These are phyloP conservation scores for Chlamydomonas eustigma DNA, from an alignment of 139 green algal species.

Conservation along the genomic window DNA sequence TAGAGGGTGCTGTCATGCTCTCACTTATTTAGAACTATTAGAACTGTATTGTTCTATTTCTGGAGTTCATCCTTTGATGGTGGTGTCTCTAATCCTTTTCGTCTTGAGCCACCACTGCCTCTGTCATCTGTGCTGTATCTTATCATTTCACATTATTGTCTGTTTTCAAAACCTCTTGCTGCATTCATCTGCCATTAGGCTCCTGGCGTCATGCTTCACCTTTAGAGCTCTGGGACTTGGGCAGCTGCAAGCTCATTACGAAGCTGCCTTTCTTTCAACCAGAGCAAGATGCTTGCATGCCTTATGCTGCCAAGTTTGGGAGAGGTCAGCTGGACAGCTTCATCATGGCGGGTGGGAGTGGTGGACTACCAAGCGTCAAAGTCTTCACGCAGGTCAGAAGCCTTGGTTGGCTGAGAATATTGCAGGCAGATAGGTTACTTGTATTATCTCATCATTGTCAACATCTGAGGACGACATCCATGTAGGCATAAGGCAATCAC, in stretches of 20 bases:
- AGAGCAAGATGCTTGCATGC: slow-evolving; percentile 27
- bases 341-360: slow-evolving; percentile 38
- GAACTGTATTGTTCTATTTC: no score
- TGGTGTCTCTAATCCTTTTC: slow-evolving; percentile 4
- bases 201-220: slow-evolving; percentile 31
- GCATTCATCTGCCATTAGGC: slow-evolving; percentile 21
- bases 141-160: neutral
- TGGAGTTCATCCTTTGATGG: no score
- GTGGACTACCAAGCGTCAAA: slow-evolving; percentile 26
- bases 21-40: no score
- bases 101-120: neutral
- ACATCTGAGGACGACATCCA: no score
- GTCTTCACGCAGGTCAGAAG: slow-evolving; percentile 29
- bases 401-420: neutral
- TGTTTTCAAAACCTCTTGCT: slow-evolving; percentile 7
- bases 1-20: no score
- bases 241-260: slow-evolving; percentile 35
- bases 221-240: slow-evolving; percentile 47
- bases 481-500: no score
- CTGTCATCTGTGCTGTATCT: neutral
- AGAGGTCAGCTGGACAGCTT: neutral
- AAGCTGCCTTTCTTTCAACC: slow-evolving; percentile 44
- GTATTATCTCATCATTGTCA: no score
- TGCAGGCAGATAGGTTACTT: no score
- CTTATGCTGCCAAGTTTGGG: slow-evolving; percentile 44